Evolutionary conservation across 148 eudicot species (phyloP), one percentile per base, ranked within the genome.

Genomic region (Chenopodium berlandieri): DNA sequence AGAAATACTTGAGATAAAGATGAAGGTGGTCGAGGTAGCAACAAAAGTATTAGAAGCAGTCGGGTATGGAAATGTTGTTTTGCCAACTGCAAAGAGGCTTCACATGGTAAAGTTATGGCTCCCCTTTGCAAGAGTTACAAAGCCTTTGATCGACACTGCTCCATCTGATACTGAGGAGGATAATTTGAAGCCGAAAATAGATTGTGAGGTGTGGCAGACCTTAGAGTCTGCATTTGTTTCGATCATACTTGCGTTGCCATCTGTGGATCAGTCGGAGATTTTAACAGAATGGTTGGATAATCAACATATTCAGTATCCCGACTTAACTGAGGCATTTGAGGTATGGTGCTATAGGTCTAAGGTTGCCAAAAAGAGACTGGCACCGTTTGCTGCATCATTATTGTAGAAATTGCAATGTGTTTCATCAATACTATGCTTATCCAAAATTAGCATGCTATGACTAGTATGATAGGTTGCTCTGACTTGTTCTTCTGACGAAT

Each of bases 321-420:
- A 96, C 79, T 86, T 94, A 40, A 93, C 97, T 0, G 97, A 93
- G 89, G 98, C 94, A 52, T 93, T 93, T 82, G 94, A 92, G 84
- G 94, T 92, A 16, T 95, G 98, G 98, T 95, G 98, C 85, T 94
- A 94, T 72, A 88, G 98, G 82, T 91, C 99, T 69, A 95, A 95
- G 86, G 90, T 90, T 85, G 94, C 97, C 22, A 91, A 89, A 82
- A 88, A 89, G 84, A 91, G 99, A 87, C 81, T 95, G 54, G 82
- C 89, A 58, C 84, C 73, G 25, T 78, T 86, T 64, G 87, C 77
- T 84, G 83, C 84, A 60, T 89, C 48, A 81, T 30, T 40, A n/a
- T 40, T 31, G 19, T 17, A 73, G 48, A 30, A 1, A 17, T 9
- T 67, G 71, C 17, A 67, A 25, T 67, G 37, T 25, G 34, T 30